Evolutionary conservation across 805 yeast species (phyloP), one percentile per base, ranked within the genome.

Genomic region (Starmera pachycereana): DNA sequence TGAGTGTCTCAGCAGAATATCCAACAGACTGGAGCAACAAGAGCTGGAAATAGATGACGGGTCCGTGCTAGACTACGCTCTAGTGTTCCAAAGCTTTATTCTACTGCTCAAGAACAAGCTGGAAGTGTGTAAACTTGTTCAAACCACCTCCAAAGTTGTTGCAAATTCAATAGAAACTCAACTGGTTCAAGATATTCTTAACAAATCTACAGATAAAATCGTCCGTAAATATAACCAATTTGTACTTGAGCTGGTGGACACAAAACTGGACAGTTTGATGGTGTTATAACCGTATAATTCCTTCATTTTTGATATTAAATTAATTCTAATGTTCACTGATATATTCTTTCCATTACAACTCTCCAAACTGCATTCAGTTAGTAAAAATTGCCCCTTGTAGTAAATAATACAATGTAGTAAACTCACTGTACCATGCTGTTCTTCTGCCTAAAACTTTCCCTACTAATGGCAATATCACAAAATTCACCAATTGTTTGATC

Each of bases 381-480:
- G 27, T n/a, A n/a, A n/a, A n/a, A n/a, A n/a, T n/a, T n/a, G n/a
- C n/a, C n/a, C n/a, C n/a, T n/a, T n/a, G n/a, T n/a, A n/a, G n/a
- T n/a, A 22, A 22, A 16, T 16, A 16, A 16, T 16, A 16, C 18
- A 16, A 16, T 16, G 18, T 16, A 16, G 18, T 16, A 6, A 22
- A 22, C 27, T 22, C 27, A 22, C 27, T 22, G 27, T 22, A 35
- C 32, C 66, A 63, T 25, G 83, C 78, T 44, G 68, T 60, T 46
- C 78, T 57, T 46, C 89, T 68, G 4, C 92, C 92, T 36, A 81
- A 46, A 34, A 75, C 66, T 54, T 78, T 80, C 4, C 89, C 89
- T 14, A 78, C 49, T 43, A 81, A 52, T 2, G 92, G 92, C 39
- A 81, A 61, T 30, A 81, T 50, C 12, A 82, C 75, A 57, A 76